Conservation (phyloP, 202 grass and related monocot species). For the Carex arenaria region DNA sequence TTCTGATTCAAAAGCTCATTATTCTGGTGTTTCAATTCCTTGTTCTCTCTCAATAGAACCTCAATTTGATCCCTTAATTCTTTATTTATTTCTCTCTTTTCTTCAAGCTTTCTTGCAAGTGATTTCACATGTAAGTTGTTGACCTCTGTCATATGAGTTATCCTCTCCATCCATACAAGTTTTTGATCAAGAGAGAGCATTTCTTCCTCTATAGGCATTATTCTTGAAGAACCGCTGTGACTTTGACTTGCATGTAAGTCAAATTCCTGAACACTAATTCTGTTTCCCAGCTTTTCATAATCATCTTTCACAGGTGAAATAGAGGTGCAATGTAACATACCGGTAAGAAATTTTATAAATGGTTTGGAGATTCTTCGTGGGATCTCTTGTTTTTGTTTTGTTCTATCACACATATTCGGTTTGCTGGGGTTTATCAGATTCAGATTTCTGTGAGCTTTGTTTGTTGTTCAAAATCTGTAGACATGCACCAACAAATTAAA, state of each 20-base stretch:
- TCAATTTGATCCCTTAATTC: conserved; percentile 15
- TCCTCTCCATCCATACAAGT: conserved; percentile 17
- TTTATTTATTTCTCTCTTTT: conserved; percentile 19
- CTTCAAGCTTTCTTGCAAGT: conserved; percentile 18
- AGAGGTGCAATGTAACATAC: conserved; percentile 13
- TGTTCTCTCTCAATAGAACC: conserved; percentile 7
- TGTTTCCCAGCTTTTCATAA: conserved; percentile 1
- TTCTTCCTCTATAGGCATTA: neutral
- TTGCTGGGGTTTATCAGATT: neutral
- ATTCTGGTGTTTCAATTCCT: conserved; percentile 20
- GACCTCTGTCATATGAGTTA: conserved; percentile 19
- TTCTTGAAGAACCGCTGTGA: conserved; percentile 13
- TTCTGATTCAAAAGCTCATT: conserved; percentile 7
- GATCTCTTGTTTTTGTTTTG: neutral
- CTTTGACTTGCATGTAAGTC: conserved; percentile 16
- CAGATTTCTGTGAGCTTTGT: neutral
- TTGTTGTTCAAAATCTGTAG: conserved; percentile 2
- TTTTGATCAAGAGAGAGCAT: conserved; percentile 2
- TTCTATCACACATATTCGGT: conserved; percentile 11
- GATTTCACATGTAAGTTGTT: conserved; percentile 19
- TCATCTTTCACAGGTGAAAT: conserved; percentile 7
- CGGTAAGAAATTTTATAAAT: neutral
- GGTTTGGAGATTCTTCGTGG: neutral
- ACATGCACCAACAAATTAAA: neutral
- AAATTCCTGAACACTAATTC: conserved; percentile 1